Evolutionary conservation across 345 rosid genomes (phyloP).

Genomic region (Turritis glabra): DNA sequence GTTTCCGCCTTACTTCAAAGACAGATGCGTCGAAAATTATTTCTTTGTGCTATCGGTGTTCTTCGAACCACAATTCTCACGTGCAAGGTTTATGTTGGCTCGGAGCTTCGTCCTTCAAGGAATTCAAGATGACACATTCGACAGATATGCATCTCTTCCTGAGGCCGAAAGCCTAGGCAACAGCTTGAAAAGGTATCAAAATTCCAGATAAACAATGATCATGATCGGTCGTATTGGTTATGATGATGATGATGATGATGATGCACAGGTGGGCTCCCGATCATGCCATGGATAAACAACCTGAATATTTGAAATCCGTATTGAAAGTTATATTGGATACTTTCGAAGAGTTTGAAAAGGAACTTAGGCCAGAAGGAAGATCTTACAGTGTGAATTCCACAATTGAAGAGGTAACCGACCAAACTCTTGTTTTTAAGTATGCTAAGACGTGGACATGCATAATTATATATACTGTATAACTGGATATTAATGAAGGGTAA

Average conservation of each 20-base stretch:
- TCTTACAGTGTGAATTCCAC: neutral
- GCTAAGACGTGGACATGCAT: too few species aligned
- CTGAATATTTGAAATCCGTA: neutral
- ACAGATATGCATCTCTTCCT: conserved; percentile 25
- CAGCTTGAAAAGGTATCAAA: conserved; percentile 21
- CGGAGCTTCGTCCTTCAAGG: neutral
- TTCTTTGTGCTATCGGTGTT: neutral
- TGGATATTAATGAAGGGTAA: too few species aligned
- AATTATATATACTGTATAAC: too few species aligned
- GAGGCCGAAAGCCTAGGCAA: conserved; percentile 15
- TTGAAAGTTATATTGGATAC: neutral
- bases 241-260: neutral
- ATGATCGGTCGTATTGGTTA: too few species aligned
- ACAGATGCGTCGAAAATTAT: neutral
- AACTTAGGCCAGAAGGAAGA: neutral
- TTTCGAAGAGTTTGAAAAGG: neutral
- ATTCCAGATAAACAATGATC: too few species aligned
- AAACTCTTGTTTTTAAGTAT: neutral
- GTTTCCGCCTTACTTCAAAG: conserved; percentile 20
- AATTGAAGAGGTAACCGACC: conserved; percentile 11
- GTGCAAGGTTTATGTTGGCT: neutral
- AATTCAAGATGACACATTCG: conserved; percentile 24
- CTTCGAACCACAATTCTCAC: neutral
- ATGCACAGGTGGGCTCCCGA: conserved; percentile 30
- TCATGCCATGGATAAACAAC: conserved; percentile 3